These are phyloP conservation scores for Syncephalastrum racemosum DNA, from an alignment of 371 early-diverging fungal genomes.

Conservation along the genomic window DNA sequence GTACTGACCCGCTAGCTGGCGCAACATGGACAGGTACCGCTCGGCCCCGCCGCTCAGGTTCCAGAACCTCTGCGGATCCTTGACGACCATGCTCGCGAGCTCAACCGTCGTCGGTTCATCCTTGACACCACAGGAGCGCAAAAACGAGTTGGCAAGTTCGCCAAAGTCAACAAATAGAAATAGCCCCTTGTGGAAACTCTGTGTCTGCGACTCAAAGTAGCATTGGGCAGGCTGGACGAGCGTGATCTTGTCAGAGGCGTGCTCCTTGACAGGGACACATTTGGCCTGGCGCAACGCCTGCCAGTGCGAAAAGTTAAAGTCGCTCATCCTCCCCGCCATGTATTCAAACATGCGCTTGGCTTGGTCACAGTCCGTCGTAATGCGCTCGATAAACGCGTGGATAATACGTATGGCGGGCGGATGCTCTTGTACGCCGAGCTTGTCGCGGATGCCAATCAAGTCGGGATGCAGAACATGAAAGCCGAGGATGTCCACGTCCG, in stretches of 20 bases:
- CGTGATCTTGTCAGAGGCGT: slow-evolving; percentile 9
- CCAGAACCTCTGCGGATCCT: slow-evolving; percentile 71
- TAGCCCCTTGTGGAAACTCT: slow-evolving; percentile 53
- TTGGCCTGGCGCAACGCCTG: slow-evolving; percentile 36
- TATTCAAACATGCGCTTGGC: slow-evolving; percentile 69
- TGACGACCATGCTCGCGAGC: slow-evolving; percentile 68
- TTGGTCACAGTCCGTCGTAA: slow-evolving; percentile 36
- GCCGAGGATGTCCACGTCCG: slow-evolving; percentile 62
- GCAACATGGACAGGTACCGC: slow-evolving; percentile 68
- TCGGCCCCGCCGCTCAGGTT: slow-evolving; percentile 67
- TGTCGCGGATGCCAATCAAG: slow-evolving; percentile 54
- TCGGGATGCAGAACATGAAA: slow-evolving; percentile 66
- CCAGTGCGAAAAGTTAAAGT: slow-evolving; percentile 58
- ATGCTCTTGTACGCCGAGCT: slow-evolving; percentile 69
- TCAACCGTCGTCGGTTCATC: slow-evolving; percentile 83
- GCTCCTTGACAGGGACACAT: slow-evolving; percentile 67
- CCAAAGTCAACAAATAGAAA: slow-evolving; percentile 80
- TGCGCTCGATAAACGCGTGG: slow-evolving; percentile 43
- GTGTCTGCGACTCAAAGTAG: slow-evolving; percentile 60
- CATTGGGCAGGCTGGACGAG: slow-evolving; percentile 53
- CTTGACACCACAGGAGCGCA: slow-evolving; percentile 84
- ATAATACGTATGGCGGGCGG: slow-evolving; percentile 54
- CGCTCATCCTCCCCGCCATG: slow-evolving; percentile 65
- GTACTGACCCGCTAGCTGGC: slow-evolving; percentile 76
- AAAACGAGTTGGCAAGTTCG: slow-evolving; percentile 67